Percentiles rank a stretch among this genome's conserved stretches.
phyloP scores from a whole-genome alignment of 2,329 filamentous ascomycete species.

The Rhytidhysteron rufulum region DNA sequence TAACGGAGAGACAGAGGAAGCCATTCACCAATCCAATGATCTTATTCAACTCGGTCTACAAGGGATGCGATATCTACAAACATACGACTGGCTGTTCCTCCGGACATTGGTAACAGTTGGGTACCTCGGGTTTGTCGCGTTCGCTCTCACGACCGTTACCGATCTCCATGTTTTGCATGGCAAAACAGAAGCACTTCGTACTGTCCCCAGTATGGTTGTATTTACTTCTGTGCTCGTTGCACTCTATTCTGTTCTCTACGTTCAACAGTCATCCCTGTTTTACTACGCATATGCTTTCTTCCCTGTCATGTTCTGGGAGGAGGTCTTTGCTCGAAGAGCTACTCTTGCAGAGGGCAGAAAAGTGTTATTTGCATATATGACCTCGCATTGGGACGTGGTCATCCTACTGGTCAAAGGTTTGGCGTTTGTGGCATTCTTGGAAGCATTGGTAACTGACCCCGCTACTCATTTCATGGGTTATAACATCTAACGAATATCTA shows the following conservation, averaged over 20 bases:
- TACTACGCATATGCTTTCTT: conserved; percentile 95
- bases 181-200: conserved; percentile 61
- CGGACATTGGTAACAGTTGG: conserved; percentile 83
- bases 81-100: conserved; percentile 97
- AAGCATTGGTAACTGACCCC: conserved; percentile 57
- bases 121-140: conserved; percentile 94
- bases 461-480: not conserved
- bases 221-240: conserved; percentile 74
- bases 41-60: conserved; percentile 74
- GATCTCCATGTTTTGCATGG: conserved; percentile 82
- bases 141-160: conserved; percentile 82
- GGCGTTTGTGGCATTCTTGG: conserved; percentile 69
- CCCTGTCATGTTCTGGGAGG: conserved; percentile 94
- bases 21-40: conserved; percentile 72
- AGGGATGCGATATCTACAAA: conserved; percentile 90
- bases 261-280: conserved; percentile 73
- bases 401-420: conserved; percentile 62
- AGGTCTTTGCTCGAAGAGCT: conserved; percentile 74
- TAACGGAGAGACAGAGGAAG: conserved; percentile 63
- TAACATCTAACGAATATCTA: not conserved
- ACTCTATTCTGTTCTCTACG: conserved; percentile 73
- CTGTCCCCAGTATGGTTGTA: conserved; percentile 53
- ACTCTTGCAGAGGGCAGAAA: conserved; percentile 65
- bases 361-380: conserved; percentile 66
- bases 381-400: conserved; percentile 54